Evolutionary conservation across 352 stramenopile species (phyloP).

Genomic region (Phytophthora pini): DNA sequence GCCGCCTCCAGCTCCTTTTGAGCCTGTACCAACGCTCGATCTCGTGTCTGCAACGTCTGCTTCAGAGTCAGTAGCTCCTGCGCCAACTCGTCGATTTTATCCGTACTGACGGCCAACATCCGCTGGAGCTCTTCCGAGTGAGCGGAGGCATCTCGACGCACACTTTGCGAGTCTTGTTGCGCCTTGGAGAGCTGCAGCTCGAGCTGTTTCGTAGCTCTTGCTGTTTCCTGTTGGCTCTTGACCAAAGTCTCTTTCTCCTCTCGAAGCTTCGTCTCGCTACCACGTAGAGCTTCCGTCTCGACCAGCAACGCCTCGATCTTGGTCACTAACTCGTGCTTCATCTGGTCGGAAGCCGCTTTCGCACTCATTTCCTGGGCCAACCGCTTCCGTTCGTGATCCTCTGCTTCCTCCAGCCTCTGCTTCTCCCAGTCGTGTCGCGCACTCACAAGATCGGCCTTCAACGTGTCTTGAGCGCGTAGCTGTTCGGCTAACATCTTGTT

Average conservation of each 20-base stretch:
- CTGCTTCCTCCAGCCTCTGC: slow-evolving; percentile 21
- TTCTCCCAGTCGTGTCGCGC: slow-evolving; percentile 32
- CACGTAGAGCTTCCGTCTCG: slow-evolving; percentile 55
- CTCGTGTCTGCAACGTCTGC: slow-evolving; percentile 44
- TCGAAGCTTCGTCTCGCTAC: slow-evolving; percentile 55
- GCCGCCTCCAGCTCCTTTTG: slow-evolving; percentile 54
- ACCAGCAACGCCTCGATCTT: slow-evolving; percentile 71
- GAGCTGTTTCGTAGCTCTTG: slow-evolving; percentile 43
- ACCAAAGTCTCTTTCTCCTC: slow-evolving; percentile 61
- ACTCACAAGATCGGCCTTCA: slow-evolving; percentile 40
- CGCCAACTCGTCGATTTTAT: slow-evolving; percentile 53
- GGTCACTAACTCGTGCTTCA: slow-evolving; percentile 59
- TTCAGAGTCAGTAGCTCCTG: slow-evolving; percentile 49
- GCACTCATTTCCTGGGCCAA: slow-evolving; percentile 15
- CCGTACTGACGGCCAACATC: slow-evolving; percentile 41
- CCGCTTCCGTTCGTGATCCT: slow-evolving; percentile 28
- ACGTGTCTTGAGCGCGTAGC: slow-evolving; percentile 61
- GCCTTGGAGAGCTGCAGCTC: slow-evolving; percentile 55
- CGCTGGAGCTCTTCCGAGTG: slow-evolving; percentile 53
- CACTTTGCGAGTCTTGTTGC: slow-evolving; percentile 56
- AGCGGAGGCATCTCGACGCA: slow-evolving; percentile 56
- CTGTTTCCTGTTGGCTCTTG: slow-evolving; percentile 42
- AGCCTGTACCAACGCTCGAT: slow-evolving; percentile 43
- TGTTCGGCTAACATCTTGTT: slow-evolving; percentile 80
- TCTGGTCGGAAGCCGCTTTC: slow-evolving; percentile 46